These are phyloP conservation scores for Rhynchospora tenuis DNA, from an alignment of 176 grass and related monocot species.

Conservation along the genomic window DNA sequence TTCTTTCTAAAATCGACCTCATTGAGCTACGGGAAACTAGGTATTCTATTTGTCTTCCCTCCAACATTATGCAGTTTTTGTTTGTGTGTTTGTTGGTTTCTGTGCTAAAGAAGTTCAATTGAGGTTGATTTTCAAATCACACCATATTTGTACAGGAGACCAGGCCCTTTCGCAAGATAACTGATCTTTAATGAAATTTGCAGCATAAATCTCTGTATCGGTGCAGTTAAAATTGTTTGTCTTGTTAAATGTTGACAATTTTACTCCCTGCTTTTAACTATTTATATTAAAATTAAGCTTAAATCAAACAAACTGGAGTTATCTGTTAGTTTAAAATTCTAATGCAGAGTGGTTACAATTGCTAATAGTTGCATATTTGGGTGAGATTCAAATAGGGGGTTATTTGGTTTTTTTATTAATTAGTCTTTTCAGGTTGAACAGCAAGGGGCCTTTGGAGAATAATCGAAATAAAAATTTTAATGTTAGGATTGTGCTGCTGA, in stretches of 20 bases:
- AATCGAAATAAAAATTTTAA: not conserved
- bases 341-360: not conserved
- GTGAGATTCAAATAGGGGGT: not conserved
- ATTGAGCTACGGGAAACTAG: slow-evolving; percentile 88
- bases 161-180: not conserved
- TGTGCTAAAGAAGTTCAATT: not conserved
- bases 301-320: not conserved
- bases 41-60: slow-evolving; percentile 26
- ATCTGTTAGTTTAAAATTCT: not conserved
- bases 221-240: not conserved
- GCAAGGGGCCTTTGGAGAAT: not conserved
- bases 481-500: not conserved
- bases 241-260: not conserved
- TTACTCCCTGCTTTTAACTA: not conserved
- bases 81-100: too few species aligned
- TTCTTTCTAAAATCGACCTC: slow-evolving; percentile 96
- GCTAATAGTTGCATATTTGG: not conserved
- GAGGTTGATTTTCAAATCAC: not conserved
- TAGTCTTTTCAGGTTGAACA: not conserved
- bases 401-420: not conserved
- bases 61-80: not conserved
- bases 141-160: not conserved
- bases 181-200: not conserved
- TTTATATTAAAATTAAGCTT: not conserved
- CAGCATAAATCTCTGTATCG: not conserved